These are phyloP conservation scores for Oropetium thomaeum DNA, from an alignment of 176 grass and related monocot genomes.

Conservation along the genomic window DNA sequence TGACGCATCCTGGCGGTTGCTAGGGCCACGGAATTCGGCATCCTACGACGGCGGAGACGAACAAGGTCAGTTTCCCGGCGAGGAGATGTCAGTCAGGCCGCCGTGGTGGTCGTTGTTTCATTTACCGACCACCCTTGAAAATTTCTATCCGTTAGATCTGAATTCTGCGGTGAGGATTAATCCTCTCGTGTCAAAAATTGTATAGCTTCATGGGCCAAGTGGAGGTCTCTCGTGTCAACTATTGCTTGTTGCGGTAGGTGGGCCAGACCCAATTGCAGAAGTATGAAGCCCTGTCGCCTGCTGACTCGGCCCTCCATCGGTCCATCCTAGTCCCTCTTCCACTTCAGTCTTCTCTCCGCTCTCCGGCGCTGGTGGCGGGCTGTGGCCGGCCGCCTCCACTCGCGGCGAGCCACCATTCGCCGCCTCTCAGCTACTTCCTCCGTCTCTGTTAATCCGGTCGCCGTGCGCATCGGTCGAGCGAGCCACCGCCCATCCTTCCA, in stretches of 20 bases:
- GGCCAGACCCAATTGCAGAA: neutral
- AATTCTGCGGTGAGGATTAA: no score
- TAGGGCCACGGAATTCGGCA: neutral
- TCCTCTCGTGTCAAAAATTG: no score
- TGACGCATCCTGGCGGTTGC: neutral
- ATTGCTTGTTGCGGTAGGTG: neutral
- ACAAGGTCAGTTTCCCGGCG: neutral
- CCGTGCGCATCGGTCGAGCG: no score
- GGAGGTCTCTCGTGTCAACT: neutral
- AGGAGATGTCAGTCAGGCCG: no score
- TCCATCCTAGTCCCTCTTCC: no score
- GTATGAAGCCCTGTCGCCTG: neutral
- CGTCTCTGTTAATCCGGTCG: neutral
- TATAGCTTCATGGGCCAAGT: neutral
- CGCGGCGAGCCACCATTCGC: no score
- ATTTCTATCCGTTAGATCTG: no score
- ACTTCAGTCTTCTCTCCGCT: neutral
- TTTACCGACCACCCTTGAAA: neutral
- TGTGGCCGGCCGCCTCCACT: no score
- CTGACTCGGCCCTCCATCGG: no score
- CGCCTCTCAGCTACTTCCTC: neutral
- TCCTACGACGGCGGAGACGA: neutral
- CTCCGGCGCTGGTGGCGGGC: no score
- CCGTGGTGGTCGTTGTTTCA: neutral
- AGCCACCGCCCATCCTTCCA: neutral